Evolutionary conservation across 208 protist species (phyloP).

Genomic region (Endotrypanum monterogeii): DNA sequence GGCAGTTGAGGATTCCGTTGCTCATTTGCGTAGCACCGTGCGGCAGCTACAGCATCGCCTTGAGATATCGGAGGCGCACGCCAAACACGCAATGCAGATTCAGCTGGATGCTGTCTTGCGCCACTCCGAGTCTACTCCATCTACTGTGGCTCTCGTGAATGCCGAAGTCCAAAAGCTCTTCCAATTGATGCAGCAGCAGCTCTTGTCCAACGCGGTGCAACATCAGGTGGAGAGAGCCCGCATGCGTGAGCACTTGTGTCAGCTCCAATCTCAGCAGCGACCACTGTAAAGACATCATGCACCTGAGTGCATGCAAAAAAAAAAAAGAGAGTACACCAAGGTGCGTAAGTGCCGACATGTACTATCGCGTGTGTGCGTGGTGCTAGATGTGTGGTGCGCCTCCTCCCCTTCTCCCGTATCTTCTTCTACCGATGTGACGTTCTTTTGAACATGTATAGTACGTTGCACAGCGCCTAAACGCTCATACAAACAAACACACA

Average conservation of each 20-base stretch:
- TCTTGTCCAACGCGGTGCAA: conserved; percentile 41
- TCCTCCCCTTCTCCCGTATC: background rate
- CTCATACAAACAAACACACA: conserved; percentile 2
- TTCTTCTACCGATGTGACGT: background rate
- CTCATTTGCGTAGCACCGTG: conserved; percentile 15
- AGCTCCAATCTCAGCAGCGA: conserved; percentile 6
- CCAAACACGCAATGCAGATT: conserved; percentile 9
- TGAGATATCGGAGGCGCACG: conserved; percentile 10
- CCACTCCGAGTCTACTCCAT: background rate
- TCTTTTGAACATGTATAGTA: background rate
- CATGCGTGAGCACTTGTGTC: conserved; percentile 57
- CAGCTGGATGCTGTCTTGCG: conserved; percentile 28
- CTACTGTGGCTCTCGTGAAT: conserved; percentile 32
- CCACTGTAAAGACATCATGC: conserved; percentile 1
- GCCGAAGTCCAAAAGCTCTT: conserved; percentile 55
- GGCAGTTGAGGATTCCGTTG: background rate
- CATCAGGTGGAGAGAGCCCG: conserved; percentile 58
- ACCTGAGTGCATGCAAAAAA: background rate
- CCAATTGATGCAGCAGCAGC: conserved; percentile 44
- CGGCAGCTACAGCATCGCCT: conserved; percentile 26
- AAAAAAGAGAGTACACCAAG: no score
- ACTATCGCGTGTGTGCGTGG: background rate
- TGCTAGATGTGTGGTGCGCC: background rate
- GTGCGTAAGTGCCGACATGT: background rate
- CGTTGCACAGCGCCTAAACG: background rate